Evolutionary conservation across 78 protist genomes (phyloP).

Genomic region (Cavenderia fasciculata): DNA sequence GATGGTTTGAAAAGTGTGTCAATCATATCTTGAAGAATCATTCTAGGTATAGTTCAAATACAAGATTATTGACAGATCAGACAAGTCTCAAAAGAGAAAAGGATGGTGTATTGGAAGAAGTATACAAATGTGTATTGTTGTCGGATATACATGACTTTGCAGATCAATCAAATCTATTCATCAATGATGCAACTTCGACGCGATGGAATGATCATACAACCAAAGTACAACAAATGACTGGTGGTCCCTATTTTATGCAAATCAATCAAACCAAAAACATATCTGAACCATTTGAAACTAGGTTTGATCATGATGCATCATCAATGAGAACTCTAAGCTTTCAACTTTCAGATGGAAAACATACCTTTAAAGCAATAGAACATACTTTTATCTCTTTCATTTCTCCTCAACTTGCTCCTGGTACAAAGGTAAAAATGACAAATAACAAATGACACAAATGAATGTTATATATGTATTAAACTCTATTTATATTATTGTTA

Average conservation of each 20-base stretch:
- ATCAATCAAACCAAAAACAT: constrained; percentile 7
- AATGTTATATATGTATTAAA: not conserved
- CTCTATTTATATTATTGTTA: not conserved
- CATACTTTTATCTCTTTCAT: constrained; percentile 6
- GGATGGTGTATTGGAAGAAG: not conserved
- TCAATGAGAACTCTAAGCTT: constrained; percentile 20
- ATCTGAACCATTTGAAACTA: constrained; percentile 11
- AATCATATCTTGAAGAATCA: too few relatives aligned
- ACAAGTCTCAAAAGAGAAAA: too few relatives aligned
- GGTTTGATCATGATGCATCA: constrained; percentile 24
- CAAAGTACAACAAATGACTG: not conserved
- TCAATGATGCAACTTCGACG: not conserved
- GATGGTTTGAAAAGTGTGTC: too few relatives aligned
- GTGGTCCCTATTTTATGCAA: constrained; percentile 9
- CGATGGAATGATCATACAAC: not conserved
- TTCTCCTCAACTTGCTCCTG: constrained; percentile 21
- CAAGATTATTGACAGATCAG: too few relatives aligned
- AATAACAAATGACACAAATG: not conserved
- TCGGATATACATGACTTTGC: not conserved
- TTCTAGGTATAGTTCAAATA: too few relatives aligned
- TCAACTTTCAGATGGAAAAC: constrained; percentile 14
- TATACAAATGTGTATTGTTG: constrained; percentile 3
- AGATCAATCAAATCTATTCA: not conserved
- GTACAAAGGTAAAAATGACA: not conserved
- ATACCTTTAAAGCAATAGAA: constrained; percentile 28